These are phyloP conservation scores for Fusarium sp. DNA, from an alignment of 2,329 filamentous ascomycete genomes.

Conservation along the genomic window DNA sequence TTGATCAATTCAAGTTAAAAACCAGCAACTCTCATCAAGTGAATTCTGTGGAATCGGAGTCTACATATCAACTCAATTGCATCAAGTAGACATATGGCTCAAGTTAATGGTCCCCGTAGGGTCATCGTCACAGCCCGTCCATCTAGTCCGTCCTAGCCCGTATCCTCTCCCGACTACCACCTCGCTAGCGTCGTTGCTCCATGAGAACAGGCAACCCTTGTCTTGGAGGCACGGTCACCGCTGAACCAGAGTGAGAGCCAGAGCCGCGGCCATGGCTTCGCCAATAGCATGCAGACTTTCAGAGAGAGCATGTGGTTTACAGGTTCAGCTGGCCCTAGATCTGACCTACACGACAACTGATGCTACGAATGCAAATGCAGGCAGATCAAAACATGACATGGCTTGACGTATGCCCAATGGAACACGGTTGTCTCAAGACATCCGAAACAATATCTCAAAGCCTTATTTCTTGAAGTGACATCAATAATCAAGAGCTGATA, in stretches of 20 bases:
- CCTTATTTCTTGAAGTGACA: neutral
- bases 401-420: constrained; percentile 6
- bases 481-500: constrained; percentile 17
- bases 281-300: neutral
- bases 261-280: constrained; percentile 10
- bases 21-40: neutral
- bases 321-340: constrained; percentile 38
- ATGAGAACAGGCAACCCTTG: constrained; percentile 29
- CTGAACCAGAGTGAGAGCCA: constrained; percentile 30
- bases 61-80: neutral
- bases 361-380: neutral
- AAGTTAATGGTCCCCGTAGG: constrained; percentile 9
- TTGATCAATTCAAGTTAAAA: neutral
- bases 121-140: constrained; percentile 28
- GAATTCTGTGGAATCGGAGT: neutral
- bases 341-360: constrained; percentile 4
- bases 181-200: constrained; percentile 33
- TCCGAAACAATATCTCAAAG: constrained; percentile 30
- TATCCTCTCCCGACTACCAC: constrained; percentile 38
- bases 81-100: neutral
- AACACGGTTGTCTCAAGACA: constrained; percentile 12
- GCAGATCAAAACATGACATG: constrained; percentile 10
- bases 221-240: constrained; percentile 18
- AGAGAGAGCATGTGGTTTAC: constrained; percentile 2
- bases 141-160: constrained; percentile 12